Conservation (phyloP, 2,329 filamentous ascomycete genomes). For the Cordyceps militaris region DNA sequence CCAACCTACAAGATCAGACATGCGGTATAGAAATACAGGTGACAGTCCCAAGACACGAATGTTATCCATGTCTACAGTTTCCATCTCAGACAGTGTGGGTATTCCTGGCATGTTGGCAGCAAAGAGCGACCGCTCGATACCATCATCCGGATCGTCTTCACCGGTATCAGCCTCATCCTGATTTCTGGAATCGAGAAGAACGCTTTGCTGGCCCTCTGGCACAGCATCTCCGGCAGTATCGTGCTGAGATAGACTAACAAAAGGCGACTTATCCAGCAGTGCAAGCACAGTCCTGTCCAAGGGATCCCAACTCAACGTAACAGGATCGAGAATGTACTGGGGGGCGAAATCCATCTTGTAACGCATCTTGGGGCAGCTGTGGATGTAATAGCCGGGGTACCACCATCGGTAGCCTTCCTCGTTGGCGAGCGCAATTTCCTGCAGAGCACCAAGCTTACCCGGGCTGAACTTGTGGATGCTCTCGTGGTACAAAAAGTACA, state of each 20-base stretch:
- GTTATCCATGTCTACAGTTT: conserved; percentile 48
- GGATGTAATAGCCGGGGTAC: conserved; percentile 78
- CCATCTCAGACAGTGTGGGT: conserved; percentile 46
- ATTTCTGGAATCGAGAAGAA: neutral
- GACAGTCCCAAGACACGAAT: conserved; percentile 47
- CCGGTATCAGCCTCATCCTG: neutral
- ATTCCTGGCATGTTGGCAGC: conserved; percentile 61
- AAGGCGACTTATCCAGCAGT: conserved; percentile 48
- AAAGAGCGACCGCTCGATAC: conserved; percentile 40
- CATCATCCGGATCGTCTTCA: conserved; percentile 13
- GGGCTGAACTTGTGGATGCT: conserved; percentile 63
- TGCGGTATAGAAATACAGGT: conserved; percentile 31
- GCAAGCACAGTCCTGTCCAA: conserved; percentile 45
- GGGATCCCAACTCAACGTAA: conserved; percentile 54
- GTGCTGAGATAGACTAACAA: conserved; percentile 42
- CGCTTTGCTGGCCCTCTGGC: neutral
- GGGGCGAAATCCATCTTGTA: conserved; percentile 78
- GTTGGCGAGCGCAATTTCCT: conserved; percentile 63
- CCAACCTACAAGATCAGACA: conserved; percentile 54
- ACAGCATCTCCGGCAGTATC: neutral
- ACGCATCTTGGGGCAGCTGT: conserved; percentile 72
- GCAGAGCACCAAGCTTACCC: conserved; percentile 68
- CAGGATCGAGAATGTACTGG: conserved; percentile 66
- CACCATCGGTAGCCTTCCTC: conserved; percentile 68
- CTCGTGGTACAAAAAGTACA: conserved; percentile 77